Evolutionary conservation across 2,329 filamentous ascomycete species (phyloP), one percentile per base, ranked within the genome.

Genomic region (Capronia americana): DNA sequence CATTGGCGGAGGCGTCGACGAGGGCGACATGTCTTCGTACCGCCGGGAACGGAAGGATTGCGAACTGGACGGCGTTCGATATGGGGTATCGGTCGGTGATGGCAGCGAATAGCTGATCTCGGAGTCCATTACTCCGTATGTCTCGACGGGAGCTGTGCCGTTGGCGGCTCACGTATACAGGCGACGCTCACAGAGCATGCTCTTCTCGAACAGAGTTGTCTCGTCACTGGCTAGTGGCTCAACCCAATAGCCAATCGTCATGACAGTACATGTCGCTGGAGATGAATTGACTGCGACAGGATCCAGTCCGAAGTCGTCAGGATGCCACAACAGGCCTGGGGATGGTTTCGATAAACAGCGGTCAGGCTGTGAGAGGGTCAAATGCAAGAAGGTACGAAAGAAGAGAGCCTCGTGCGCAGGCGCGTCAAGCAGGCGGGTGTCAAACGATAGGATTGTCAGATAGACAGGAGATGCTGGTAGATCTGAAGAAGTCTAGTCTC

Each of bases 21-120:
- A 71, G 30, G 69, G 69, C 28, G 71, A 73, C 61, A 69, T 66
- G 28, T 90, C 90, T 66, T 84, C 83, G 61, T 89, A 86, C 65
- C 87, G 85, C 8, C 91, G 91, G 57, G 82, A 83, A 55, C 85
- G 83, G 72, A 88, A 86, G 28, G 92, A 93, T 59, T 82, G 74
- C 14, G 80, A 79, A 65, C 73, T 74, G 6, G 77, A 75, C 69
- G 89, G 87, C 7, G 89, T 90, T 72, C 89, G 85, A 73, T 91
- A 92, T 23, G 90, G 90, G 28, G 90, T 90, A 70, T 90, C 88
- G 41, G 85, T 84, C 11, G 91, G 89, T 41, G 90, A 89, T 32
- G 92, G 90, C 65, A 93, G 81, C 55, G 85, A 84, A 68, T 85
- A 84, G 68, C 81, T 81, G 70, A 83, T 80, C 70, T 78, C 79